Evolutionary conservation across 1,284 basidiomycete species (phyloP), one percentile per base, ranked within the genome.

Genomic region (Lentinus polychrous): DNA sequence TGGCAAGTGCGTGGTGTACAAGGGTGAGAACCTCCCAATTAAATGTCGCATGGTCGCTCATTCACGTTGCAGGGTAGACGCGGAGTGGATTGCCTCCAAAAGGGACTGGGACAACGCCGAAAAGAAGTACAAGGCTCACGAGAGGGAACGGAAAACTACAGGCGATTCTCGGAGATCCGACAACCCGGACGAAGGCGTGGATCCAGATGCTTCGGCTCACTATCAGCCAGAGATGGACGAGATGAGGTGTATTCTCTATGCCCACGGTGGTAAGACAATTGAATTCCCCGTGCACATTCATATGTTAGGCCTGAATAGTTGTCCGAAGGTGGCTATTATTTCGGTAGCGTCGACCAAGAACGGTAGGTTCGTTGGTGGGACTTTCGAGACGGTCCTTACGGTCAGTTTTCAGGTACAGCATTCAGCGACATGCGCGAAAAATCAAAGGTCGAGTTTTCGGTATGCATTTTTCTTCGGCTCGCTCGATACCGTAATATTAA

Each of bases 1-100:
- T 98, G 94, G 95, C 94, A 94, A 64, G 87, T 93, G 15, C 81
- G 91, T 32, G 83, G 86, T n/a, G 65, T 81, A 50, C 70, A 72
- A 61, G 91, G 76, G 87, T 92, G 57, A 48, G 73, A 60, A 18
- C 35, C 8, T 8, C 53, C 5, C 34, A 40, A 41, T 39, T 27
- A 20, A 17, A 14, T 41, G 12, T 35, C n/a, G 32, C 27, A 4
- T 33, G 20, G 2, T 46, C 41, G 15, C 38, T 10, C 14, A 42
- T 34, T 33, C 10, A 27, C 35, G 23, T 10, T 56, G 18, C 43
- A 92, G 89, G 15, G 73, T 94, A 10, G 83, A 92, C 57, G 91
- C 78, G 1, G 91, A 98, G 66, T 97, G 94, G 94, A 86, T 97
- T 45, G 84, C 83, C 2, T 75, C 82, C 17, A 81, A 71, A 67